A percentile compares a stretch with the other conserved stretches of the same genome.
Conservation (phyloP, 2,329 filamentous ascomycete genomes). For the Colletotrichum cuscutae region DNA sequence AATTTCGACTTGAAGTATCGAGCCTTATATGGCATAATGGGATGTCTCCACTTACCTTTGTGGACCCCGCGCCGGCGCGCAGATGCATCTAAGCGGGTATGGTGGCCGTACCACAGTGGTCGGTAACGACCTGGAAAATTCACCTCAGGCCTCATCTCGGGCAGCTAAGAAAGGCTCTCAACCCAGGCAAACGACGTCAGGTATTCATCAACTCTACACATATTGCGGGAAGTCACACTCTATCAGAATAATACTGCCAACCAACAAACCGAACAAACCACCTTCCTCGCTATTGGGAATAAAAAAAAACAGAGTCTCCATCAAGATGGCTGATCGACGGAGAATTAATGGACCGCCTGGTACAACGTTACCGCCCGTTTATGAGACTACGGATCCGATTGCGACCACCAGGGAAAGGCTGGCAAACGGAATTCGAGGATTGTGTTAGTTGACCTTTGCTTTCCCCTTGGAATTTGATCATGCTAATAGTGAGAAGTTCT, state of each 20-base stretch:
- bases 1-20: conserved; percentile 36
- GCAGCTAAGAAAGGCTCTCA: background rate
- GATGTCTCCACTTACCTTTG: conserved; percentile 11
- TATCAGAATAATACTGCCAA: background rate
- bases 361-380: conserved; percentile 80
- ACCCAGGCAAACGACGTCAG: background rate
- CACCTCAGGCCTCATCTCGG: background rate
- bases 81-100: background rate
- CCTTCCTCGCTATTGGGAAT: no score
- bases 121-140: conserved; percentile 6
- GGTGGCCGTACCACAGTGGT: background rate
- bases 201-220: background rate
- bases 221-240: background rate
- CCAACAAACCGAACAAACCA: background rate
- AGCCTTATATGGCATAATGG: conserved; percentile 2
- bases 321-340: conserved; percentile 81
- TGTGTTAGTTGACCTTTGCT: conserved; percentile 72
- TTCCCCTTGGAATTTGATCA: background rate
- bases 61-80: background rate
- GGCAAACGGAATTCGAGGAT: conserved; percentile 80
- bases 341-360: conserved; percentile 89
- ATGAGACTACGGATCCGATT: conserved; percentile 56
- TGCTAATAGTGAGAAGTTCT: conserved; percentile 69
- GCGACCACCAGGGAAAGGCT: conserved; percentile 65
- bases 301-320: background rate